These are phyloP conservation scores for Raffaelea arxii DNA, from an alignment of 2,329 filamentous ascomycete genomes.

Conservation along the genomic window DNA sequence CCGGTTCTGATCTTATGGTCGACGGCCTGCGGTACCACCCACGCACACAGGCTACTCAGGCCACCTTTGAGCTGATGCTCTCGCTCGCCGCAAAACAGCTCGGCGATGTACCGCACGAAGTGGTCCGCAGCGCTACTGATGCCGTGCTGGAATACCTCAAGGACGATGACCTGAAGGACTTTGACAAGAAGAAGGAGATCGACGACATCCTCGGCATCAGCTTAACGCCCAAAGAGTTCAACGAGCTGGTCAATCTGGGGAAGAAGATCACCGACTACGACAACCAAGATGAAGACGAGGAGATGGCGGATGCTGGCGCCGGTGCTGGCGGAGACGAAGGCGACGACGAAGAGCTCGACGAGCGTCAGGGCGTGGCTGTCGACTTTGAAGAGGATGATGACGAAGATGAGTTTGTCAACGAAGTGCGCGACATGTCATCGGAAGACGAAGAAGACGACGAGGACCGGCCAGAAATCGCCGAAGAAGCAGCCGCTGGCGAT, in stretches of 20 bases:
- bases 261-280: slow-evolving; percentile 99
- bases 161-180: slow-evolving; percentile 90
- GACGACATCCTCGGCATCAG: slow-evolving; percentile 84
- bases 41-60: slow-evolving; percentile 80
- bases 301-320: slow-evolving; percentile 56
- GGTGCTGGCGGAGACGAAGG: slow-evolving; percentile 30
- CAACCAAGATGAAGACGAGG: slow-evolving; percentile 88
- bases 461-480: slow-evolving; percentile 45
- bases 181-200: slow-evolving; percentile 96
- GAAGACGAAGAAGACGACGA: slow-evolving; percentile 64
- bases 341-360: slow-evolving; percentile 73
- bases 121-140: slow-evolving; percentile 89
- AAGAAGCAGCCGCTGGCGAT: slow-evolving; percentile 39
- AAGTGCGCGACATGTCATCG: slow-evolving; percentile 80
- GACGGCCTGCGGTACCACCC: slow-evolving; percentile 90
- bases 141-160: slow-evolving; percentile 86
- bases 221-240: slow-evolving; percentile 84
- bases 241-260: slow-evolving; percentile 88
- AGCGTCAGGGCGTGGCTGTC: slow-evolving; percentile 92
- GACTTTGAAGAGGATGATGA: slow-evolving; percentile 93
- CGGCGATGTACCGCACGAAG: slow-evolving; percentile 85
- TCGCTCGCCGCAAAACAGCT: slow-evolving; percentile 82
- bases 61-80: slow-evolving; percentile 88
- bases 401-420: slow-evolving; percentile 66
- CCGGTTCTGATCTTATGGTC: slow-evolving; percentile 65